phyloP scores from a whole-genome alignment of 202 grass and related monocot genomes.

The Schoenoplectus tabernaemontani region DNA sequence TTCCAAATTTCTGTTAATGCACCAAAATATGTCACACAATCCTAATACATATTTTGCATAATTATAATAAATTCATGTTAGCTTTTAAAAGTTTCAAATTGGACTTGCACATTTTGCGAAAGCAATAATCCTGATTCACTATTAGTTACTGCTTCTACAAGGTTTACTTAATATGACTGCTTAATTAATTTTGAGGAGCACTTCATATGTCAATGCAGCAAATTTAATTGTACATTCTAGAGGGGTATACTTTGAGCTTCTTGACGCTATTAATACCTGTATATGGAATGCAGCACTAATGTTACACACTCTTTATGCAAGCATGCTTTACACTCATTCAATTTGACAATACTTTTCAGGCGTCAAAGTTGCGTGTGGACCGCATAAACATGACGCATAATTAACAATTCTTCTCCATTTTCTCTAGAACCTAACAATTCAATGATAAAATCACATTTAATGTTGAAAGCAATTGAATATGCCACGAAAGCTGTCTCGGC shows the following conservation, averaged over 20 bases:
- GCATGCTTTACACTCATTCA: background rate
- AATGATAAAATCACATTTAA: slow-evolving; percentile 18
- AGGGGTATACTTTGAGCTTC: background rate
- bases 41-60: background rate
- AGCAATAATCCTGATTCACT: background rate
- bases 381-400: background rate
- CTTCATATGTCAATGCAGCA: background rate
- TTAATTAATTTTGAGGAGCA: background rate
- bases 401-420: background rate
- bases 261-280: background rate
- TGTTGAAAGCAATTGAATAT: slow-evolving; percentile 15
- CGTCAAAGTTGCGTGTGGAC: slow-evolving; percentile 6
- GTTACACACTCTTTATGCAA: background rate
- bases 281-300: background rate
- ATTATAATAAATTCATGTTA: background rate
- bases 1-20: background rate
- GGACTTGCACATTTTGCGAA: background rate
- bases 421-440: slow-evolving; percentile 24
- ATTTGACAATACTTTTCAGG: background rate
- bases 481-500: background rate
- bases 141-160: background rate
- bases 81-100: background rate
- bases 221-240: background rate
- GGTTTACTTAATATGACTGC: background rate
- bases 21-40: background rate